Base-by-base conservation (phyloP, 1,139 yeast genomes). In the Casaregolazyma suthepensis region DNA sequence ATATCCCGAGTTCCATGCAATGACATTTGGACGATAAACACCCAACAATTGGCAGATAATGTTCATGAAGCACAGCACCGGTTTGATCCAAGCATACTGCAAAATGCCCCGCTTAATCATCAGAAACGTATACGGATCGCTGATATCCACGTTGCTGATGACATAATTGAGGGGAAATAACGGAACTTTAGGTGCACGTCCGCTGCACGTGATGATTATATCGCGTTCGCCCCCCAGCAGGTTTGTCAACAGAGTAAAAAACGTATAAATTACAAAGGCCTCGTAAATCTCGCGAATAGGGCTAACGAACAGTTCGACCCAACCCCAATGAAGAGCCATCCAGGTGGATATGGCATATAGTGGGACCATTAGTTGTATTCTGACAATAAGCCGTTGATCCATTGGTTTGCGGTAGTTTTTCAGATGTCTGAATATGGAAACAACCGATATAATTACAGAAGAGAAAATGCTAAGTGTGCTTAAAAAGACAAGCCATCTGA, bases 21-120 rank as follows among this genome's bases (percentile, higher is more conserved):
- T 69, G 57, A 79, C 77, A 57, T 82, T 80, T 29, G 68, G 65
- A 29, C 67, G 62, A 52, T 68, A 83, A 35, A 74, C 64, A 0
- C 83, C 83, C 18, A 77, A 60, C 0, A 78, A 59, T 57, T 82
- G 82, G 48, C 80, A 72, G 3, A 85, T 56, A 1, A 85, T 69
- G 2, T 80, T 80, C 1, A 79, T 71, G 17, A 82, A 60, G 60
- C 90, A 86, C 18, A 89, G 76, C 31, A 88, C 61, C 0, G 98
- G 98, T 65, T 94, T 91, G 57, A 91, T 71, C 97, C 97, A 93
- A 6, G 93, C 96, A 65, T 93, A 93, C 69, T 93, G 99, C 53
- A 93, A 72, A 9, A 93, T 85, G 1, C 96, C 95, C 58, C 96
- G 74, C 65, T 93, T 93, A 47, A 94, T 81, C 15, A 73, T 72